These are phyloP conservation scores for Aeminium ludgeri DNA, from an alignment of 495 filamentous ascomycete genomes.

Conservation along the genomic window DNA sequence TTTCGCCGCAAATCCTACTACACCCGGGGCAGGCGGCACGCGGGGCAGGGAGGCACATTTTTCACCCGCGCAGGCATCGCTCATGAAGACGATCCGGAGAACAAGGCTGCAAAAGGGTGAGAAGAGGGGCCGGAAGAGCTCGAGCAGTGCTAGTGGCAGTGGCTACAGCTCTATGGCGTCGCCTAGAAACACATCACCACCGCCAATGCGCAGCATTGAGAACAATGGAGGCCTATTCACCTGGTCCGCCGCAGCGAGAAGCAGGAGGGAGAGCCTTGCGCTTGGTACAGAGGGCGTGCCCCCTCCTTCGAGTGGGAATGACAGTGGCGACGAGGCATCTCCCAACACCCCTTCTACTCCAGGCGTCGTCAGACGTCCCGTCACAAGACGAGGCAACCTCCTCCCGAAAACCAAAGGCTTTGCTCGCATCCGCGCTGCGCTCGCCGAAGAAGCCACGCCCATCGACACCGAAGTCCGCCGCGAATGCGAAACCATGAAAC, in stretches of 20 bases:
- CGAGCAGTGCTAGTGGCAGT: constrained; percentile 45
- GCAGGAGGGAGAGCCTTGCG: constrained; percentile 63
- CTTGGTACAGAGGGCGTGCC: constrained; percentile 73
- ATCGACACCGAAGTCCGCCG: constrained; percentile 75
- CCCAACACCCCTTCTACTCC: constrained; percentile 28
- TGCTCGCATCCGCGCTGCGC: constrained; percentile 74
- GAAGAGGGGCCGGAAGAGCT: constrained; percentile 43
- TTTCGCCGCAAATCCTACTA: constrained; percentile 34
- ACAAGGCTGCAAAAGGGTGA: constrained; percentile 47
- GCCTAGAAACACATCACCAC: constrained; percentile 45
- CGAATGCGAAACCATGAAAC: constrained; percentile 86
- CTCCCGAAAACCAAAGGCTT: constrained; percentile 94
- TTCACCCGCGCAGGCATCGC: constrained; percentile 51
- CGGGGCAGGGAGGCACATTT: constrained; percentile 11
- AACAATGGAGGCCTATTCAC: constrained; percentile 21
- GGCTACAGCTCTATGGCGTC: constrained; percentile 53
- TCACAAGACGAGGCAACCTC: constrained; percentile 75
- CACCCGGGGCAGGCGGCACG: constrained; percentile 5
- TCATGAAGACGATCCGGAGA: constrained; percentile 46
- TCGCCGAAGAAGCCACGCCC: constrained; percentile 73
- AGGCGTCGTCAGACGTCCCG: constrained; percentile 49
- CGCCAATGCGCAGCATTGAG: constrained; percentile 45
- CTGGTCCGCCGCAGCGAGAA: constrained; percentile 9
- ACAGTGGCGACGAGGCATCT: constrained; percentile 58
- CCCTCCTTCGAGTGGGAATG: constrained; percentile 53